Evolutionary conservation across 768 basidiomycete species (phyloP), one percentile per base, ranked within the genome.

Genomic region (Zangia roseola): DNA sequence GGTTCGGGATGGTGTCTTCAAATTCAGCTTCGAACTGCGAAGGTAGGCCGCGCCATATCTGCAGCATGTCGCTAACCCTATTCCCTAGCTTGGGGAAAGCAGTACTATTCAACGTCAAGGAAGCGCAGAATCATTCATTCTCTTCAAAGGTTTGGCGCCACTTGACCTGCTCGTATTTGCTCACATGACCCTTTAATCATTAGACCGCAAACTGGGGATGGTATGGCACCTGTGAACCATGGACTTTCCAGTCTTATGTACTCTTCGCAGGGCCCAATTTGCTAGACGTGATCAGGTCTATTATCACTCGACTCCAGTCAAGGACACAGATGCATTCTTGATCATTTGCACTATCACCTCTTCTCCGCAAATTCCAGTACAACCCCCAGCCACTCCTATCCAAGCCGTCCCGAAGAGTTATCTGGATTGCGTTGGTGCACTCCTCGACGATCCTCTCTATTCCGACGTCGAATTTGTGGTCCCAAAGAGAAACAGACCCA

Each of bases 141-240:
- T 87, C 86, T 10, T 81, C 78, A 63, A 85, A 88, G 66, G 79
- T 72, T 53, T 56, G 74, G 66, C 25, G 5, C 31, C 14, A 8
- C 24, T 13, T 38, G 14, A 26, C 7, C 25, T 24, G 6, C 30
- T 39, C 10, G 16, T 24, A 17, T 28, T 40, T 17, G 34, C 56
- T 69, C 43, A 62, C 24, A 13, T 17, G 26, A 5, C 26, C 28
- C 20, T 14, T 40, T 10, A 40, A 49, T 31, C 31, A 2, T 16
- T 16, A 88, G 84, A 86, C 89, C 12, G 86, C 86, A 24, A 92
- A 91, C 59, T 91, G 89, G 91, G 89, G 88, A 66, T 93, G 91
- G 88, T 86, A 77, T 42, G 59, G 12, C 41, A 25, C 19, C 30
- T 40, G 51, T 36, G 43, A 45, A 31, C 48, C 23, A 26, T 26